Evolutionary conservation across 2,329 filamentous ascomycete species (phyloP).

Genomic region (Dactylonectria macrodidyma): DNA sequence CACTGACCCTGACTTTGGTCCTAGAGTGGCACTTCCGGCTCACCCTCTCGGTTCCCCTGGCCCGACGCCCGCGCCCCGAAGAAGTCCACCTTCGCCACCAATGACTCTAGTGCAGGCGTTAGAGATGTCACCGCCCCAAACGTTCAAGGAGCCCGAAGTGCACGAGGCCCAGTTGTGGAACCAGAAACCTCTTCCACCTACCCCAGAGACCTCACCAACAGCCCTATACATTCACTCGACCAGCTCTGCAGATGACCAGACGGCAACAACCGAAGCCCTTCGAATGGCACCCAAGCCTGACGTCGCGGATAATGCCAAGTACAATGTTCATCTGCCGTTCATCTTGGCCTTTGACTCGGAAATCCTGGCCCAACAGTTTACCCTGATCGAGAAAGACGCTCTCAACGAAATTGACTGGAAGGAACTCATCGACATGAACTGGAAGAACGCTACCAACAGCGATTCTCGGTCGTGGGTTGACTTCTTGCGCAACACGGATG

Average conservation of each 20-base stretch:
- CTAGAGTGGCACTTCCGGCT: slow-evolving; percentile 49
- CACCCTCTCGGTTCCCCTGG: slow-evolving; percentile 53
- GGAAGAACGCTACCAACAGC: slow-evolving; percentile 78
- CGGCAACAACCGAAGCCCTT: slow-evolving; percentile 54
- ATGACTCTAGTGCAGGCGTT: slow-evolving; percentile 48
- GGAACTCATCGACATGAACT: slow-evolving; percentile 86
- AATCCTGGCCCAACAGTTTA: slow-evolving; percentile 85
- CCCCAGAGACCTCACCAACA: slow-evolving; percentile 65
- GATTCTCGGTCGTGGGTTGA: slow-evolving; percentile 85
- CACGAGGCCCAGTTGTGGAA: slow-evolving; percentile 45
- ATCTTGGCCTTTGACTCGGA: slow-evolving; percentile 86
- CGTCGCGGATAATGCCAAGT: slow-evolving; percentile 53
- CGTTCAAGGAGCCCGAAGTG: slow-evolving; percentile 43
- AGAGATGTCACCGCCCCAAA: slow-evolving; percentile 46
- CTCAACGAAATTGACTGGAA: slow-evolving; percentile 91
- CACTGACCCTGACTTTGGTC: slow-evolving; percentile 38
- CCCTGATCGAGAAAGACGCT: slow-evolving; percentile 88
- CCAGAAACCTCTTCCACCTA: slow-evolving; percentile 51
- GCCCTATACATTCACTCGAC: slow-evolving; percentile 53
- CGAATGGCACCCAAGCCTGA: slow-evolving; percentile 53
- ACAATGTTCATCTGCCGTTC: slow-evolving; percentile 80
- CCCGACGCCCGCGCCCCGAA: slow-evolving; percentile 49
- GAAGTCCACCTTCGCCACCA: slow-evolving; percentile 49
- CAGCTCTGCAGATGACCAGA: slow-evolving; percentile 38
- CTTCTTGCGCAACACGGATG: slow-evolving; percentile 80